Conservation (phyloP, 2,329 filamentous ascomycete species). For the Paraphoma sp. region DNA sequence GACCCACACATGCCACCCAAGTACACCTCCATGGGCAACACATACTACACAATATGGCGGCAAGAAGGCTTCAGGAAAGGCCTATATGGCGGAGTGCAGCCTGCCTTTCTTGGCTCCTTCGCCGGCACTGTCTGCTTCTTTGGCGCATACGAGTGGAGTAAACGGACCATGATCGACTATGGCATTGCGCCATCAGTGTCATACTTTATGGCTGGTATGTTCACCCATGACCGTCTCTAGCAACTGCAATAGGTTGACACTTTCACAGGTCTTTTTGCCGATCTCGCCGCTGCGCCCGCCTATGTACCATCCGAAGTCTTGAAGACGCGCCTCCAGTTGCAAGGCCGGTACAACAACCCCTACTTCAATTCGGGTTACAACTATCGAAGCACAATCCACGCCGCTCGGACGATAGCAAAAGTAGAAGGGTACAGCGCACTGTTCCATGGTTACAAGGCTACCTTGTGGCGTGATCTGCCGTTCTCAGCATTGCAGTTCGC, state of each 20-base stretch:
- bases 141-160: conserved; percentile 94
- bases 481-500: conserved; percentile 97
- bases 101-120: conserved; percentile 90
- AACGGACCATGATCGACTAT: conserved; percentile 83
- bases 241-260: not conserved
- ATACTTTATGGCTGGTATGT: conserved; percentile 81
- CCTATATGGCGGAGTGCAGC: conserved; percentile 91
- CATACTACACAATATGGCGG: conserved; percentile 90
- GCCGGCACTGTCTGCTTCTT: conserved; percentile 95
- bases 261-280: conserved; percentile 80
- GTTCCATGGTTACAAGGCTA: conserved; percentile 97
- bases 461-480: conserved; percentile 89
- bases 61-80: conserved; percentile 89
- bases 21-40: conserved; percentile 87
- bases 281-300: conserved; percentile 87
- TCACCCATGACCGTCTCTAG: not conserved
- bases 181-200: conserved; percentile 83
- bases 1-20: conserved; percentile 92
- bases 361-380: conserved; percentile 95
- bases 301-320: conserved; percentile 98
- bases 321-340: conserved; percentile 94
- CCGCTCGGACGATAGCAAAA: conserved; percentile 81
- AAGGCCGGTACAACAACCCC: conserved; percentile 94
- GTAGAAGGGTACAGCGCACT: conserved; percentile 84
- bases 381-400: conserved; percentile 85